Evolutionary conservation across 2,329 filamentous ascomycete species (phyloP).

Genomic region (Boeremia exigua): DNA sequence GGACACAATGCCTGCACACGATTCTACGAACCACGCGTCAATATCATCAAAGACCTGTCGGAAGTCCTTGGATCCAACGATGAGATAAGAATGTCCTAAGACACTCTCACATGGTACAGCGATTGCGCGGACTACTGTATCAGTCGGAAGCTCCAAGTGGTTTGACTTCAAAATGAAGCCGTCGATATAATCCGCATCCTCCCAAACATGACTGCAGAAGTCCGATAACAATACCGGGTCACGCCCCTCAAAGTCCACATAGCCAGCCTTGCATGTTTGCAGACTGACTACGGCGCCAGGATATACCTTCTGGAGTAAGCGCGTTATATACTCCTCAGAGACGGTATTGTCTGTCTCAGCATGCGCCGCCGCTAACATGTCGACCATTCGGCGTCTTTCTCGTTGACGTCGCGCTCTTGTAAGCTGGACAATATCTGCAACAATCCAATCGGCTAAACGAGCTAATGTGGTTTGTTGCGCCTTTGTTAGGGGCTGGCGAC

Average conservation of each 20-base stretch:
- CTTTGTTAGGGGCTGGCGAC: not conserved
- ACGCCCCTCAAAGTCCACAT: not conserved
- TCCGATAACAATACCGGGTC: not conserved
- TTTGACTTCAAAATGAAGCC: not conserved
- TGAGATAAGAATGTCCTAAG: not conserved
- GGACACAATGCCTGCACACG: not conserved
- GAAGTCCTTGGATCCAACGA: not conserved
- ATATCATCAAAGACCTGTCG: not conserved
- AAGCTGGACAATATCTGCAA: not conserved
- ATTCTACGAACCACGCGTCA: not conserved
- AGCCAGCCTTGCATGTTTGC: not conserved
- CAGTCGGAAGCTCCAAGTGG: not conserved
- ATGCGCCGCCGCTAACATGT: not conserved
- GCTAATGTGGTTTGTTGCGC: not conserved
- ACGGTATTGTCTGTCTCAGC: not conserved
- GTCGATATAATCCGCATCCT: not conserved
- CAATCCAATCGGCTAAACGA: constrained; percentile 1
- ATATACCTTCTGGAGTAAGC: not conserved
- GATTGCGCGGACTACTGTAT: not conserved
- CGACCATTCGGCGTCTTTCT: constrained; percentile 1
- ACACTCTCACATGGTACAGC: not conserved
- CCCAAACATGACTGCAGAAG: not conserved
- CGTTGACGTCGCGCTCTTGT: not conserved
- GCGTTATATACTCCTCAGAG: not conserved
- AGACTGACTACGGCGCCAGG: not conserved